phyloP scores from a whole-genome alignment of 768 basidiomycete species.

The Clavulina sp. region DNA sequence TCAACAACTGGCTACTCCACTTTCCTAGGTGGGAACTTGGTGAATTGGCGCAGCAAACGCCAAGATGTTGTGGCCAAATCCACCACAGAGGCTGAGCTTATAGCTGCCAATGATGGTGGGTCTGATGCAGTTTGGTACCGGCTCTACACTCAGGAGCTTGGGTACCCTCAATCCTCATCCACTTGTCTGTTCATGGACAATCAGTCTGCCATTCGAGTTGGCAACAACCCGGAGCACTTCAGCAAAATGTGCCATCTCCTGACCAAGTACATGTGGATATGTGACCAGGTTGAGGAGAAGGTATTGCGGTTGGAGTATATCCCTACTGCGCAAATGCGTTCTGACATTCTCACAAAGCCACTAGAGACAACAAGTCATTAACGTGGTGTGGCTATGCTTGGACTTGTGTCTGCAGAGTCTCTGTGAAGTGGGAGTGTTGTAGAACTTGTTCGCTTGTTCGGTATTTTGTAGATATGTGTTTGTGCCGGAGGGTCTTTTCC shows the following conservation, averaged over 20 bases:
- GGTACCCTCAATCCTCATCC: constrained; percentile 7
- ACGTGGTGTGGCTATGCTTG: no score
- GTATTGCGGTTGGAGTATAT: not conserved
- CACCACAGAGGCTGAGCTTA: constrained; percentile 18
- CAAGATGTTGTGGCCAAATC: constrained; percentile 25
- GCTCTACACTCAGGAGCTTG: constrained; percentile 11
- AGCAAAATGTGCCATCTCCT: constrained; percentile 2
- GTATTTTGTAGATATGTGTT: no score
- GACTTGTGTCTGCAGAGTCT: no score
- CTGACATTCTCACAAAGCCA: constrained; percentile 7
- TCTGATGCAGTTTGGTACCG: constrained; percentile 15
- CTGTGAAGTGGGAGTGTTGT: no score
- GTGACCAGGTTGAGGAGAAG: not conserved
- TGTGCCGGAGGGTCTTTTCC: no score
- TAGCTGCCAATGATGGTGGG: constrained; percentile 12
- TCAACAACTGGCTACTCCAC: constrained; percentile 24
- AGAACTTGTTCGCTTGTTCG: no score
- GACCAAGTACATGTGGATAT: not conserved
- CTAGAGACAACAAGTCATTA: no score
- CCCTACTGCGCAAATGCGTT: constrained; percentile 4
- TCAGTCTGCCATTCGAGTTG: not conserved
- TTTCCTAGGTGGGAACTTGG: constrained; percentile 20
- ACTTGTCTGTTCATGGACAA: constrained; percentile 7
- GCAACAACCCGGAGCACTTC: constrained; percentile 5
- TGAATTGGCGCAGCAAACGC: constrained; percentile 23